These are phyloP conservation scores for Penicillium sp. DNA, from an alignment of 2,329 filamentous ascomycete species.

Conservation along the genomic window DNA sequence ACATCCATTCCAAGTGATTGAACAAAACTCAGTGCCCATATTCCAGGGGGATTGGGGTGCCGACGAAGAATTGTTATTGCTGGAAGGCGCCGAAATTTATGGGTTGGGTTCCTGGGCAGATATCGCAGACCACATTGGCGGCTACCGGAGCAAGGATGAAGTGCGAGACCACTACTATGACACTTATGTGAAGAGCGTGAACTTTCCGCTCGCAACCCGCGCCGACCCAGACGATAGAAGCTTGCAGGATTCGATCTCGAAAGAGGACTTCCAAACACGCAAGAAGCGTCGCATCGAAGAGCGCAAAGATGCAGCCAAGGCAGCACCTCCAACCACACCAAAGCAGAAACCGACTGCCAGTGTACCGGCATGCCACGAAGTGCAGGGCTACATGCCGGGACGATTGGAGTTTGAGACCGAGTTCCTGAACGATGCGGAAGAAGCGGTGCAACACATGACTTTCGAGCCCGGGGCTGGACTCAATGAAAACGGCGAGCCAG, in stretches of 20 bases:
- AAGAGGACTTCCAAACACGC: slow-evolving; percentile 87
- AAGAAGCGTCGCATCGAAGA: slow-evolving; percentile 95
- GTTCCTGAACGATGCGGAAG: slow-evolving; percentile 95
- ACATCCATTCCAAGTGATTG: slow-evolving; percentile 89
- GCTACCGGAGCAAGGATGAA: slow-evolving; percentile 91
- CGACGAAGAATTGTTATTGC: slow-evolving; percentile 87
- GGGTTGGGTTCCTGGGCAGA: slow-evolving; percentile 96
- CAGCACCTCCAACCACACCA: slow-evolving; percentile 76
- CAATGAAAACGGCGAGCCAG: slow-evolving; percentile 82
- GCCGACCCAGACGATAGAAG: slow-evolving; percentile 80
- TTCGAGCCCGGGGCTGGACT: slow-evolving; percentile 95
- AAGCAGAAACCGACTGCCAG: slow-evolving; percentile 96
- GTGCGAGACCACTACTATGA: slow-evolving; percentile 91
- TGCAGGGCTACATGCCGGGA: slow-evolving; percentile 98
- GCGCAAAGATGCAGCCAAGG: slow-evolving; percentile 81
- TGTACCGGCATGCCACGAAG: slow-evolving; percentile 94
- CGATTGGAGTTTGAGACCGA: slow-evolving; percentile 97
- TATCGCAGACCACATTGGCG: slow-evolving; percentile 96
- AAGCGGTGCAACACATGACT: slow-evolving; percentile 96
- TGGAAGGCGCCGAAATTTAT: slow-evolving; percentile 95
- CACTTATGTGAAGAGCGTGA: slow-evolving; percentile 78
- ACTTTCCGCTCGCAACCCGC: slow-evolving; percentile 82
- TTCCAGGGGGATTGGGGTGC: slow-evolving; percentile 95
- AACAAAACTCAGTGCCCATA: slow-evolving; percentile 97
- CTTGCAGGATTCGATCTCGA: slow-evolving; percentile 74